These are phyloP conservation scores for Lagenidium giganteum DNA, from an alignment of 352 stramenopile species.

Conservation along the genomic window DNA sequence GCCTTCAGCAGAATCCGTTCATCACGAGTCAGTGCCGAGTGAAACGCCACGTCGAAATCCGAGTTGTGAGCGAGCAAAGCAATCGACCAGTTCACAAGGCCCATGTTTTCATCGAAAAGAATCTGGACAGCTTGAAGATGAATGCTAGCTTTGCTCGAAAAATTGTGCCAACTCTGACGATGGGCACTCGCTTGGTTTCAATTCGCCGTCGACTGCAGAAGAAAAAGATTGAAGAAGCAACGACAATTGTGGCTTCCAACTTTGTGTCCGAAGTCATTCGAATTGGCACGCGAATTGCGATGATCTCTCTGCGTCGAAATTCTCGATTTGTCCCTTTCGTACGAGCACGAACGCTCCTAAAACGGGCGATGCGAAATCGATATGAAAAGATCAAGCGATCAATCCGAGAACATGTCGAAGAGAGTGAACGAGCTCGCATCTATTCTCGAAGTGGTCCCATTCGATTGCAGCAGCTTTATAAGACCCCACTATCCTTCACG, in stretches of 20 bases:
- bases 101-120: conserved; percentile 59
- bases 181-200: conserved; percentile 54
- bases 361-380: conserved; percentile 34
- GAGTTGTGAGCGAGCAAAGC: conserved; percentile 44
- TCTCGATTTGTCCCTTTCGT: conserved; percentile 40
- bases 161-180: conserved; percentile 56
- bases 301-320: conserved; percentile 29
- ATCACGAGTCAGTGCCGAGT: conserved; percentile 29
- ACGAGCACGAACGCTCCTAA: conserved; percentile 36
- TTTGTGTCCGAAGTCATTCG: conserved; percentile 32
- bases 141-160: conserved; percentile 46
- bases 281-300: conserved; percentile 24
- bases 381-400: conserved; percentile 33
- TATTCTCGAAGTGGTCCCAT: conserved; percentile 43
- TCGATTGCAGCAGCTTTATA: conserved; percentile 39
- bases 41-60: conserved; percentile 44
- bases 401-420: conserved; percentile 41
- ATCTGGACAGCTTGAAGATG: conserved; percentile 29
- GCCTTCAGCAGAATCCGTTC: conserved; percentile 61
- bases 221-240: conserved; percentile 33
- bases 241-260: conserved; percentile 10
- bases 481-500: conserved; percentile 26
- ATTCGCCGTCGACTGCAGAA: conserved; percentile 53
- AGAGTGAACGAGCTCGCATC: conserved; percentile 50
- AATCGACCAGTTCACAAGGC: conserved; percentile 38